Evolutionary conservation across 257 asterid species (phyloP), one percentile per base, ranked within the genome.

Genomic region (Lycium barbarum): DNA sequence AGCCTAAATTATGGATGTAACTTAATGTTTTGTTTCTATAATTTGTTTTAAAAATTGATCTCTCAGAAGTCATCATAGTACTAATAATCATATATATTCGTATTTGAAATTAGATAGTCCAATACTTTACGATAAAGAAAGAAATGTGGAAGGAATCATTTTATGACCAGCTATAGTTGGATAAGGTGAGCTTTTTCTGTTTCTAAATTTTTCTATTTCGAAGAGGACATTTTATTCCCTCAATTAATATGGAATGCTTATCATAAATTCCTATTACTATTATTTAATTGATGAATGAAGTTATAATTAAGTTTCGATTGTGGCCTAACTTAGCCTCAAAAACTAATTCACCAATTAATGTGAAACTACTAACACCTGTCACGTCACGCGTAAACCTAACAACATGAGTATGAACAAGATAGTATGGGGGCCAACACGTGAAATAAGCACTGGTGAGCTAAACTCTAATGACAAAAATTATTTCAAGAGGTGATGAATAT

Each of bases 141-240:
- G 6, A 38, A 70, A 38, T 70, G 8, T 38, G 79, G 33, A 40
- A 70, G 79, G 78, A 12, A 47, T 74, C 81, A 74, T 47, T 72
- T 74, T 17, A 70, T 3, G 54, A 40, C 54, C 33, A 3, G 9
- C 38, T 70, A 70, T 40, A 47, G 47, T 20, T 73, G 17, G 57
- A 72, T 73, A 12, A 11, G 2, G 55, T 43, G 18, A 18, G 2
- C 3, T 18, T 18, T 43, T 9, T 7, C 0, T 0, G 14, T 38
- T 26, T 40, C 45, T 40, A 40, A 40, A 40, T 4, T 65, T 35
- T 13, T 14, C 22, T 67, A 33, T 11, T 5, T 6, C 2, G 17
- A 3, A 17, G 12, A 38, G 12, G 12, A 70, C 4, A n/a, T 9
- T 2, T 59, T 2, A n/a, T 61, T 61, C 35, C 59, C 67, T 61